Evolutionary conservation across 257 asterid species (phyloP), one percentile per base, ranked within the genome.

Genomic region (Henckelia pumila): DNA sequence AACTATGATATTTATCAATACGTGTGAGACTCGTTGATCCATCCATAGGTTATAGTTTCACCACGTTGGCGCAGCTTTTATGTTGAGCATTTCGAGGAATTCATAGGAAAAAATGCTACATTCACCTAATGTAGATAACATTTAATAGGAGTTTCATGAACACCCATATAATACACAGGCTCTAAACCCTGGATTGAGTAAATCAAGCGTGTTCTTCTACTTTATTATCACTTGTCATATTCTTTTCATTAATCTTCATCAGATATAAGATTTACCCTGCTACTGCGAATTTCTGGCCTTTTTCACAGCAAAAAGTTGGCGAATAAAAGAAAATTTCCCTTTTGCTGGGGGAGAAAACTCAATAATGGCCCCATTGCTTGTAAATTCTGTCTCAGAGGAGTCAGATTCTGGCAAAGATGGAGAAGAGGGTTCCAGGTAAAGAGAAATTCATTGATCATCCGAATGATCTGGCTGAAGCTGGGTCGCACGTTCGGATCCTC

Each of bases 401-500:
- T 76, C 71, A 14, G 76, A 56, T 23, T 75, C 85, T 0, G 79
- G 78, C 76, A 75, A 59, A 30, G 90, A 76, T 14, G 83, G 77
- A 22, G 80, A 61, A 8, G 85, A 69, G 14, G 83, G 86, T 19
- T 79, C 80, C 22, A 88, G 89, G 86, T 81, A 67, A 80, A 80
- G 49, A 88, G 76, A 65, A 81, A 89, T 63, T 81, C 96, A 20
- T 86, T 88, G 49, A 92, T 95, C 97, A 89, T 88, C 61, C 97
- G 85, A 50, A 88, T 82, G 32, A 92, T 92, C 83, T 88, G 98
- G 76, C 85, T 78, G 77, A 92, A 92, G 85, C 89, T 78, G 44
- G 98, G 98, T 33, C 98, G 85, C 89, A 92, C 70, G 61, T 86
- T 89, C 6, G 98, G 91, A 82, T 89, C 98, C 81, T 92, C 98